Percentiles rank a stretch among this genome's conserved stretches.
These are phyloP conservation scores for Royoungia palumana DNA, from an alignment of 768 basidiomycete genomes.

Conservation along the genomic window DNA sequence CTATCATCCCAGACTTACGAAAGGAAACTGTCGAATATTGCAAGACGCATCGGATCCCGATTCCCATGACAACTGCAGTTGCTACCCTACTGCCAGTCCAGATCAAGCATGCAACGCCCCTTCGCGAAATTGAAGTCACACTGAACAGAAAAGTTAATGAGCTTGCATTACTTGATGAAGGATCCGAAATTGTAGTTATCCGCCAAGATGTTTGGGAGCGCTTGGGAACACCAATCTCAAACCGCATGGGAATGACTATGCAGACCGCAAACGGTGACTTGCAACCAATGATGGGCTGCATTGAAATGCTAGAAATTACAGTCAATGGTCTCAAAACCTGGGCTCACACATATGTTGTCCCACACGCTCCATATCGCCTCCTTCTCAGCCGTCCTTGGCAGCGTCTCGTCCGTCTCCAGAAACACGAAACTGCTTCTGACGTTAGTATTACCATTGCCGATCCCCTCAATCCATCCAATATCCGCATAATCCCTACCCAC, in stretches of 20 bases:
- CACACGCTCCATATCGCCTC: conserved; percentile 14
- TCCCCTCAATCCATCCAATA: neutral
- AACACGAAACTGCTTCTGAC: conserved; percentile 1
- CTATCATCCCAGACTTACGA: conserved; percentile 13
- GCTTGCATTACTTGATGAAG: neutral
- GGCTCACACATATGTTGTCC: conserved; percentile 23
- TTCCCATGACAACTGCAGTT: neutral
- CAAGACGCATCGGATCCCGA: neutral
- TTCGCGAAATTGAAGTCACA: neutral
- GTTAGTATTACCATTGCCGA: conserved; percentile 1
- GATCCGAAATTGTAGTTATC: conserved; percentile 27
- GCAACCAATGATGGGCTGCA: conserved; percentile 1
- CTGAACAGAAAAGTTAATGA: neutral
- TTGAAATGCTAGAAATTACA: conserved; percentile 8
- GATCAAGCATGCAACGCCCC: conserved; percentile 4
- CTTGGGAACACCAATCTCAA: conserved; percentile 14
- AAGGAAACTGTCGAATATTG: conserved; percentile 7
- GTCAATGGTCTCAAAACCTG: conserved; percentile 19
- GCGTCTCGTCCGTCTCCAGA: conserved; percentile 7
- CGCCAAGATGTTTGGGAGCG: conserved; percentile 12
- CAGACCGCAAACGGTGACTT: conserved; percentile 17
- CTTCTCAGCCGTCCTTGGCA: conserved; percentile 25
- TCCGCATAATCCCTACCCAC: neutral
- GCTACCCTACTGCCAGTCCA: neutral
- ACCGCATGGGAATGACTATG: conserved; percentile 18